These are phyloP conservation scores for Trypanosoma conorhini DNA, from an alignment of 208 protist species.

Conservation along the genomic window DNA sequence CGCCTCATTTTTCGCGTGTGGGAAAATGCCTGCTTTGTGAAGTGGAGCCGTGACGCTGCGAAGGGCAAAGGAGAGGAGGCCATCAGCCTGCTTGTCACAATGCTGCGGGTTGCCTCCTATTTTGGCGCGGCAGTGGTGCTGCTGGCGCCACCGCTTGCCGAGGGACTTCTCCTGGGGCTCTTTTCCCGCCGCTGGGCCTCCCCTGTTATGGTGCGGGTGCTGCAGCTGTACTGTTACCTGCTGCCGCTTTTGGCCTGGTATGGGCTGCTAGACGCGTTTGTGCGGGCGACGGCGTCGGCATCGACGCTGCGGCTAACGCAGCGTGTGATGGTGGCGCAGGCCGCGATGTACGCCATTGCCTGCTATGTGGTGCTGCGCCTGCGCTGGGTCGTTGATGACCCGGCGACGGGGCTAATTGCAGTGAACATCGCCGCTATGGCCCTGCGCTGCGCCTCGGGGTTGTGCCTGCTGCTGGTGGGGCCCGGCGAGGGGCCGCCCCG, in stretches of 20 bases:
- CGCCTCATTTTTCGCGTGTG: constrained; percentile 91
- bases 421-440: constrained; percentile 51
- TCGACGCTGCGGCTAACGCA: constrained; percentile 45
- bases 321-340: constrained; percentile 47
- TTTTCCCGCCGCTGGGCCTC: constrained; percentile 79
- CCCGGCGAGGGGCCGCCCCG: not conserved
- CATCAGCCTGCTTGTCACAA: constrained; percentile 51
- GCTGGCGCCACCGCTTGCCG: constrained; percentile 70
- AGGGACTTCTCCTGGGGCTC: constrained; percentile 54
- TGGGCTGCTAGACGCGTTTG: constrained; percentile 86
- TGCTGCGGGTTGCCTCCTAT: constrained; percentile 78
- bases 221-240: constrained; percentile 82
- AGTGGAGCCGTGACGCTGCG: constrained; percentile 72
- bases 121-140: constrained; percentile 66
- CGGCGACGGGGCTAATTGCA: constrained; percentile 39
- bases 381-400: constrained; percentile 12
- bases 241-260: constrained; percentile 79
- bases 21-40: constrained; percentile 83
- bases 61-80: constrained; percentile 33
- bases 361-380: constrained; percentile 55
- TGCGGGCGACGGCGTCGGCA: constrained; percentile 58
- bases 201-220: constrained; percentile 53
- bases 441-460: constrained; percentile 35
- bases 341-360: constrained; percentile 46
- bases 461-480: constrained; percentile 37